These are phyloP conservation scores for Castanea mollissima DNA, from an alignment of 306 rosid genomes.

Conservation along the genomic window DNA sequence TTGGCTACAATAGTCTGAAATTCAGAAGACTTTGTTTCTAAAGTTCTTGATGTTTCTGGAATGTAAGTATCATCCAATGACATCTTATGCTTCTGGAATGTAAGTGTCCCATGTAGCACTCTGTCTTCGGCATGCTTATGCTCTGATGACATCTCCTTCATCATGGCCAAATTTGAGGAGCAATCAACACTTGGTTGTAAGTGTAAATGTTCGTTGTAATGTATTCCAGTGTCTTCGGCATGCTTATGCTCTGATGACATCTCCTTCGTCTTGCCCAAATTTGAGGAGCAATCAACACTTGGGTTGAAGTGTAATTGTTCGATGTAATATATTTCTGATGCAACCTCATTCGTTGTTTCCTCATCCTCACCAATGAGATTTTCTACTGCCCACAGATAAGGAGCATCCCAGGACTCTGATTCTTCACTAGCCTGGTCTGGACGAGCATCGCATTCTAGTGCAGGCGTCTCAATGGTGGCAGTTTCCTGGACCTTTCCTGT, in stretches of 20 bases:
- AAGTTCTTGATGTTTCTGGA: conserved; percentile 14
- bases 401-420: conserved; percentile 9
- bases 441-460: background rate
- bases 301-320: background rate
- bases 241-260: background rate
- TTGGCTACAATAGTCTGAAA: conserved; percentile 6
- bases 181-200: background rate
- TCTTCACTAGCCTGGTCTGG: background rate
- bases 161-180: conserved; percentile 2
- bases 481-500: background rate
- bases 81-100: conserved; percentile 13
- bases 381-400: conserved; percentile 6
- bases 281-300: conserved; percentile 10
- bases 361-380: background rate
- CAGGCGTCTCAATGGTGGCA: background rate
- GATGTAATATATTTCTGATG: background rate
- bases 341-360: conserved; percentile 1
- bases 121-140: background rate
- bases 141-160: background rate
- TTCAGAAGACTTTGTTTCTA: conserved; percentile 17
- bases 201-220: background rate
- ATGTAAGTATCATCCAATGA: background rate
- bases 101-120: background rate
- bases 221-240: background rate
- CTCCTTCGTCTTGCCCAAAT: background rate